Conservation (phyloP, 225 moss, liverwort and hornwort genomes). For the Bryum argenteum region DNA sequence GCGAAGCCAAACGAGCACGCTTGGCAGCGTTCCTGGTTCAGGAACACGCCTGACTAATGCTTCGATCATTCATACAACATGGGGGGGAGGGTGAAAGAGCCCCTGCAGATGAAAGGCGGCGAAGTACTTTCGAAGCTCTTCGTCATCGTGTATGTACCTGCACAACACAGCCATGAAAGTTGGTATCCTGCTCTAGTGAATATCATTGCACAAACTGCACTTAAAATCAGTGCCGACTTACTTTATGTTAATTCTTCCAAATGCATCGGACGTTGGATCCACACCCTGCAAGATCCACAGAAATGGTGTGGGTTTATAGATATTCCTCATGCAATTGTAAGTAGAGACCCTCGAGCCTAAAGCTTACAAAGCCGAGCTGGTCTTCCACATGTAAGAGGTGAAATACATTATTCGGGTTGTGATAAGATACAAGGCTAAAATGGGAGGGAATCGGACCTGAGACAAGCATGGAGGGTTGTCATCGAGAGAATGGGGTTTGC, state of each 20-base stretch:
- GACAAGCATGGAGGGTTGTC: constrained; percentile 60
- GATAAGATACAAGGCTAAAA: background rate
- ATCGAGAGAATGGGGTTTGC: constrained; percentile 80
- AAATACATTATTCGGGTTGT: background rate
- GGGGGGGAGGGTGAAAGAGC: too few species aligned
- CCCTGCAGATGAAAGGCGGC: constrained; percentile 89
- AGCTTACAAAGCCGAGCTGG: background rate
- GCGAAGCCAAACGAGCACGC: too few species aligned
- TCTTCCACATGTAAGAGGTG: background rate
- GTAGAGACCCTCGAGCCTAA: background rate
- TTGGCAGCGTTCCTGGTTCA: too few species aligned
- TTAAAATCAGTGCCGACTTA: constrained; percentile 34
- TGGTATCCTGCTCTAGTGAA: background rate
- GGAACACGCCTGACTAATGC: too few species aligned
- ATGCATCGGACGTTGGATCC: constrained; percentile 65
- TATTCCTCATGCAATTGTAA: background rate
- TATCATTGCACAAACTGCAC: background rate
- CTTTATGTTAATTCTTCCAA: constrained; percentile 85
- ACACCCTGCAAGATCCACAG: constrained; percentile 62
- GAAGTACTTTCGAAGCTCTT: constrained; percentile 82
- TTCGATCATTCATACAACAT: too few species aligned
- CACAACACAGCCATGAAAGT: background rate
- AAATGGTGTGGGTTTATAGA: background rate
- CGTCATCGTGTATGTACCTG: constrained; percentile 77
- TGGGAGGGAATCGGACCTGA: constrained; percentile 48